These are phyloP conservation scores for Penicillium sp. DNA, from an alignment of 2,329 filamentous ascomycete species.

Conservation along the genomic window DNA sequence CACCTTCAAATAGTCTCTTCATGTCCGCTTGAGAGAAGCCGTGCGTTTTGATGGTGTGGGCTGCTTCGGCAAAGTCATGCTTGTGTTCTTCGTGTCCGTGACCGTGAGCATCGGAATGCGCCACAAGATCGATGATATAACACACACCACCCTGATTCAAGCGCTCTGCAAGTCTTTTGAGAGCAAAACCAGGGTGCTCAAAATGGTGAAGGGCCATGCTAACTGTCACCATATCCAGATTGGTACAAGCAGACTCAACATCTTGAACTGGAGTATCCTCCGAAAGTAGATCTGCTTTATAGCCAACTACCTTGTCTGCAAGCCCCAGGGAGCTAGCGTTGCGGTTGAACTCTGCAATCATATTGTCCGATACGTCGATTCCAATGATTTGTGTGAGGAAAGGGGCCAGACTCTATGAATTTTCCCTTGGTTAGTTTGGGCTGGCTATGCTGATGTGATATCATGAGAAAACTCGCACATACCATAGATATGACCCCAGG, in stretches of 20 bases:
- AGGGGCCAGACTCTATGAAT: conserved; percentile 59
- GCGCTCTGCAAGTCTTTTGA: conserved; percentile 61
- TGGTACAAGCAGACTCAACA: conserved; percentile 62
- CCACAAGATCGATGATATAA: conserved; percentile 68
- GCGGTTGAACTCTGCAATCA: conserved; percentile 69
- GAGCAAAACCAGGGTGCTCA: conserved; percentile 62
- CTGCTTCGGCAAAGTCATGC: conserved; percentile 36
- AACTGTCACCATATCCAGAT: conserved; percentile 69
- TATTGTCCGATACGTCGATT: conserved; percentile 70
- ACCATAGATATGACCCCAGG: conserved; percentile 68
- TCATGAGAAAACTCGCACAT: conserved; percentile 25
- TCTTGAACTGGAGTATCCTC: conserved; percentile 58
- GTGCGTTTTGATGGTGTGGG: conserved; percentile 62
- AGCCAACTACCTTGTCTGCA: conserved; percentile 57
- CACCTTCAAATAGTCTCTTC: conserved; percentile 62
- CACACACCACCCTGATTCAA: conserved; percentile 67
- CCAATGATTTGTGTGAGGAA: conserved; percentile 66
- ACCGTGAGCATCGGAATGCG: conserved; percentile 45
- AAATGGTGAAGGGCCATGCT: conserved; percentile 70
- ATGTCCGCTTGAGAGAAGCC: conserved; percentile 67
- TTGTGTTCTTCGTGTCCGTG: conserved; percentile 18
- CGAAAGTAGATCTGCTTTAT: conserved; percentile 60
- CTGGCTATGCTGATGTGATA: neutral
- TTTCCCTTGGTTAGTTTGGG: conserved; percentile 5
- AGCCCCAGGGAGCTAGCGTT: conserved; percentile 57